Evolutionary conservation across 305 asterid genomes (phyloP), one percentile per base, ranked within the genome.

Genomic region (Vinca major): DNA sequence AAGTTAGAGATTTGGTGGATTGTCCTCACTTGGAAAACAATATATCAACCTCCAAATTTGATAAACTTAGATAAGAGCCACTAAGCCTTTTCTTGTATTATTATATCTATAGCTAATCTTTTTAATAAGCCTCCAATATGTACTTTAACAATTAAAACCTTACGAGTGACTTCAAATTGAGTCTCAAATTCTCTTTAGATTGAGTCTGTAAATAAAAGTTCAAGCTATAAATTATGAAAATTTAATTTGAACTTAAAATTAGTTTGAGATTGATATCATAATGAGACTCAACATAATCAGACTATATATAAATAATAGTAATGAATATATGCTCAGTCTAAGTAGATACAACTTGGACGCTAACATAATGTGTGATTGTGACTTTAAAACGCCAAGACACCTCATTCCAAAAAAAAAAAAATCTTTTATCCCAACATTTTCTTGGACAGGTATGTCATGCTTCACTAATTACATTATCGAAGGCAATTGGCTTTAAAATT

Each of bases 11-110:
- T 48, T 48, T 47, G 69, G 58, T 65, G 3, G 33, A 48, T 65
- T 65, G 69, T 65, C 33, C 57, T 65, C 9, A 65, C 26, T 48
- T 33, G 58, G 21, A 65, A 21, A 65, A 65, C 69, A 65, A 47
- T 51, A 65, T 26, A 26, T 47, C 54, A 65, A 65, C 69, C 69
- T 47, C 56, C 69, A 65, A 26, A 48, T 45, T 65, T 65, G 11
- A 44, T 65, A 17, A 44, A 63, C 20, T 1, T 37, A 16, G 9
- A 37, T 4, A 13, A 39, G 4, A 39, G 49, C 45, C 48, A 39
- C 65, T 48, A 61, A 61, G 21, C 49, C n/a, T 12, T 48, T 48
- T 12, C 3, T 48, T 48, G 3, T 48, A 11, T 4, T 48, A 48
- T 12, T 48, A 48, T 48, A 48, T 2, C 2, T 5, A 45, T 45